These are phyloP conservation scores for Fusarium anthophilum DNA, from an alignment of 2,329 filamentous ascomycete genomes.

Conservation along the genomic window DNA sequence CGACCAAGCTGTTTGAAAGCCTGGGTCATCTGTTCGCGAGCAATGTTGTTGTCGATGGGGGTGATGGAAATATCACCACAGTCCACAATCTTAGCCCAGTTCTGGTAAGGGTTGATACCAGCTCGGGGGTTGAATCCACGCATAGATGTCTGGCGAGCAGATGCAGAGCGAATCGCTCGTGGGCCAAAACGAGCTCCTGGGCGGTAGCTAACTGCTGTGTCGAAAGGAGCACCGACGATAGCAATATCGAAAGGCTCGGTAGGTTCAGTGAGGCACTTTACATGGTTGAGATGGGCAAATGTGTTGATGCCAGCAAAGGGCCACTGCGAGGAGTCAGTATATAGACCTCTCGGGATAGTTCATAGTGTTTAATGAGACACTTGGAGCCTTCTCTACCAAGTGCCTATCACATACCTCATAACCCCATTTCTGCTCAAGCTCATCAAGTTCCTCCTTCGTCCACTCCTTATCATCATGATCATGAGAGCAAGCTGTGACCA, in stretches of 20 bases:
- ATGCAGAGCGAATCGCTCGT: conserved; percentile 85
- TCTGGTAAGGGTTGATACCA: conserved; percentile 83
- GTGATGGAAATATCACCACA: conserved; percentile 91
- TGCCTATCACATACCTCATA: conserved; percentile 56
- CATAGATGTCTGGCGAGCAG: conserved; percentile 80
- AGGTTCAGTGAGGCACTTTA: conserved; percentile 75
- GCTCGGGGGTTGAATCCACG: conserved; percentile 84
- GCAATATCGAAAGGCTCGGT: conserved; percentile 74
- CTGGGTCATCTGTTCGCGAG: conserved; percentile 83
- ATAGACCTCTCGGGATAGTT: background rate
- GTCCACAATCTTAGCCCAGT: conserved; percentile 84
- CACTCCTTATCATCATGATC: conserved; percentile 54
- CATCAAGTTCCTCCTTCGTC: conserved; percentile 60
- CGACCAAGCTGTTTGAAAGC: conserved; percentile 76
- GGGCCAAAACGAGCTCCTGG: conserved; percentile 79
- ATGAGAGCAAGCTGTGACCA: conserved; percentile 43
- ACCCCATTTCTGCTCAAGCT: conserved; percentile 67
- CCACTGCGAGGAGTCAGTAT: conserved; percentile 44
- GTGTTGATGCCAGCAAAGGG: conserved; percentile 77
- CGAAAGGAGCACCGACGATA: conserved; percentile 77
- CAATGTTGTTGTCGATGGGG: conserved; percentile 86
- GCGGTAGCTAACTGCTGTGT: conserved; percentile 76
- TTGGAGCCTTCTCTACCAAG: background rate
- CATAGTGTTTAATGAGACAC: background rate
- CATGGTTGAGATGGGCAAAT: conserved; percentile 76